Percentiles rank a stretch among this genome's conserved stretches.
Evolutionary conservation across 768 basidiomycete genomes (phyloP).

Genomic region (Trametes cinnabarina): DNA sequence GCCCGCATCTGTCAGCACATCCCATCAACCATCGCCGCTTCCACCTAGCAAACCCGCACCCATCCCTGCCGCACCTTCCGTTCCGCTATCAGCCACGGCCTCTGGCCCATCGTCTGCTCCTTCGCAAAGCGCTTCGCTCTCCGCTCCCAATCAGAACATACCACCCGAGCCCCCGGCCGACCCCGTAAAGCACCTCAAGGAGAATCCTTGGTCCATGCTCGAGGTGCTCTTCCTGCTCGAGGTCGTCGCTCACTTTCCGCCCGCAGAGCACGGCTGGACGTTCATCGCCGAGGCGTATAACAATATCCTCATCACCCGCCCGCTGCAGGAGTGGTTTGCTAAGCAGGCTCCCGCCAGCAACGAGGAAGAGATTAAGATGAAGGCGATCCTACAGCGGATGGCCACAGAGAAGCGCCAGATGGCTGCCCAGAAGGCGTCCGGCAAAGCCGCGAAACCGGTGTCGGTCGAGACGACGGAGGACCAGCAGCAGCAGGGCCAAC

Average conservation of each 20-base stretch:
- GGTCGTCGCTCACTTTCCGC: constrained; percentile 16
- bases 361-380: constrained; percentile 16
- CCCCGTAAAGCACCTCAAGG: constrained; percentile 5
- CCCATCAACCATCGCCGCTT: neutral
- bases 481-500: constrained; percentile 1
- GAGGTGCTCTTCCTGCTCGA: constrained; percentile 19
- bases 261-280: constrained; percentile 14
- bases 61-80: neutral
- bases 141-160: neutral
- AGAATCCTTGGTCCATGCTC: constrained; percentile 15
- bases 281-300: constrained; percentile 22
- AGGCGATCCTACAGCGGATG: constrained; percentile 5
- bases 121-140: neutral
- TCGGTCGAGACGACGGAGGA: neutral
- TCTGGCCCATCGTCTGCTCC: neutral
- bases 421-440: neutral
- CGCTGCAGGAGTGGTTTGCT: constrained; percentile 18
- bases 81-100: neutral
- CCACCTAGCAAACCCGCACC: neutral
- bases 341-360: constrained; percentile 10
- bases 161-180: constrained; percentile 14
- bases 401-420: constrained; percentile 4
- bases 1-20: neutral
- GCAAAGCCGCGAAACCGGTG: neutral
- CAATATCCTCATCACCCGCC: constrained; percentile 19